Evolutionary conservation across 257 asterid genomes (phyloP).

Genomic region (Pogostemon cablin): DNA sequence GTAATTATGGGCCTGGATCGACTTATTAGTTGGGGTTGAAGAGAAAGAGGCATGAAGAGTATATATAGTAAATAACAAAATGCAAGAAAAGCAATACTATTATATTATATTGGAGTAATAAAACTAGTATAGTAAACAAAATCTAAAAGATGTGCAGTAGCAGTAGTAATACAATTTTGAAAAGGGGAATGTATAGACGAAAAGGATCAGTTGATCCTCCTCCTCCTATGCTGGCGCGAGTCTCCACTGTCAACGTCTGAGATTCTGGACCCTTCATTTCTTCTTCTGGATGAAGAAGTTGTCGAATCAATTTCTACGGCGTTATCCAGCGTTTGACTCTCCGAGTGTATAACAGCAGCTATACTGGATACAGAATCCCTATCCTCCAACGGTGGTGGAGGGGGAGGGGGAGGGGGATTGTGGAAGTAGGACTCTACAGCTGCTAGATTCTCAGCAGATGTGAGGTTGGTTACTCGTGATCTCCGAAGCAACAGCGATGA

Average conservation of each 20-base stretch:
- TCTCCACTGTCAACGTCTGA: constrained; percentile 96
- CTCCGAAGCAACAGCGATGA: constrained; percentile 63
- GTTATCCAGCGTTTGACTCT: constrained; percentile 89
- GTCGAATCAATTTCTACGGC: constrained; percentile 87
- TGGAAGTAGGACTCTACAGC: constrained; percentile 73
- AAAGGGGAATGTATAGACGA: too few relatives aligned
- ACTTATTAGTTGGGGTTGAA: too few relatives aligned
- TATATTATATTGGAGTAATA: too few relatives aligned
- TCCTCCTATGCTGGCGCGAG: constrained; percentile 91
- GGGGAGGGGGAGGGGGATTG: constrained; percentile 47
- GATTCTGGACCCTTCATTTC: constrained; percentile 68
- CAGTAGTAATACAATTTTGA: too few relatives aligned
- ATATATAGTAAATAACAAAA: too few relatives aligned
- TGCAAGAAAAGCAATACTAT: too few relatives aligned
- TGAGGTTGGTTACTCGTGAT: constrained; percentile 59
- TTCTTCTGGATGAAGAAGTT: constrained; percentile 85
- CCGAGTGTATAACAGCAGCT: constrained; percentile 97
- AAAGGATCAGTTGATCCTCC: constrained; percentile 61
- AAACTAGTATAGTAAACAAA: too few relatives aligned
- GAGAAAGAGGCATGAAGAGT: too few relatives aligned
- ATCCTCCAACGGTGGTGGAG: constrained; percentile 59
- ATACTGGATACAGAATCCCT: constrained; percentile 93
- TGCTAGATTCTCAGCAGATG: constrained; percentile 53
- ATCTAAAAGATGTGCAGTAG: too few relatives aligned
- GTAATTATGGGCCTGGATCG: too few relatives aligned